These are phyloP conservation scores for Bipolaris zeicola DNA, from an alignment of 2,329 filamentous ascomycete species.

Conservation along the genomic window DNA sequence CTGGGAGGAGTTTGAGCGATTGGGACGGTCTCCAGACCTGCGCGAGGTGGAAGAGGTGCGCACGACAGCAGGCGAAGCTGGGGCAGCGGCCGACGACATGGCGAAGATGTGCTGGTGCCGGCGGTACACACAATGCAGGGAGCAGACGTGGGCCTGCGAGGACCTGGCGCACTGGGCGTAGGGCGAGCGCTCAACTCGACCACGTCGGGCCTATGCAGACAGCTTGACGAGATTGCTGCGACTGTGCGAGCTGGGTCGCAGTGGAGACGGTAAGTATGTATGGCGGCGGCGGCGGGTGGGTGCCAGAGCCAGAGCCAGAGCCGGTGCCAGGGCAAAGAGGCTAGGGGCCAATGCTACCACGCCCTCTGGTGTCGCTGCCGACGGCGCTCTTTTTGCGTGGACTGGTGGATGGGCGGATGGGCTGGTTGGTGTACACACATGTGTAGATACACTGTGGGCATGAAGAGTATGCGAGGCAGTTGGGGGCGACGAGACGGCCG, in stretches of 20 bases:
- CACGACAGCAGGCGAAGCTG: conserved; percentile 53
- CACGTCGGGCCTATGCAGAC: conserved; percentile 19
- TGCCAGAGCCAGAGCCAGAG: neutral
- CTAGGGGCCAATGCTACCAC: conserved; percentile 22
- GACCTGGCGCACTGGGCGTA: conserved; percentile 24
- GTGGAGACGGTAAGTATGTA: neutral
- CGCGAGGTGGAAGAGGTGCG: conserved; percentile 42
- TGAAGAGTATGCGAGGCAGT: neutral
- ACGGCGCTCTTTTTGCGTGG: neutral
- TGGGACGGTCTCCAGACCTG: conserved; percentile 41
- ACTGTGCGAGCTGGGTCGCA: conserved; percentile 4
- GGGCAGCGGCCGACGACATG: conserved; percentile 48
- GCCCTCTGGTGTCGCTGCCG: conserved; percentile 7
- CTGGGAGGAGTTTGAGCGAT: conserved; percentile 46
- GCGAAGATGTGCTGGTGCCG: conserved; percentile 23
- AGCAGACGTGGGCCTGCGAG: conserved; percentile 24
- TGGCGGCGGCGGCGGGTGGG: conserved; percentile 9
- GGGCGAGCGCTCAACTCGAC: conserved; percentile 18
- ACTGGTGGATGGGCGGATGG: too few species aligned
- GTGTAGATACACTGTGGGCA: neutral
- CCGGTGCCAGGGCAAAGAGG: neutral
- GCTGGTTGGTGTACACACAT: too few species aligned
- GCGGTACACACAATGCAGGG: conserved; percentile 30
- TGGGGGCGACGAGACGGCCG: too few species aligned
- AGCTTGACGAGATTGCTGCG: conserved; percentile 16